A percentile compares a stretch with the other conserved stretches of the same genome.
These are phyloP conservation scores for Murraya koenigii DNA, from an alignment of 345 rosid genomes.

Conservation along the genomic window DNA sequence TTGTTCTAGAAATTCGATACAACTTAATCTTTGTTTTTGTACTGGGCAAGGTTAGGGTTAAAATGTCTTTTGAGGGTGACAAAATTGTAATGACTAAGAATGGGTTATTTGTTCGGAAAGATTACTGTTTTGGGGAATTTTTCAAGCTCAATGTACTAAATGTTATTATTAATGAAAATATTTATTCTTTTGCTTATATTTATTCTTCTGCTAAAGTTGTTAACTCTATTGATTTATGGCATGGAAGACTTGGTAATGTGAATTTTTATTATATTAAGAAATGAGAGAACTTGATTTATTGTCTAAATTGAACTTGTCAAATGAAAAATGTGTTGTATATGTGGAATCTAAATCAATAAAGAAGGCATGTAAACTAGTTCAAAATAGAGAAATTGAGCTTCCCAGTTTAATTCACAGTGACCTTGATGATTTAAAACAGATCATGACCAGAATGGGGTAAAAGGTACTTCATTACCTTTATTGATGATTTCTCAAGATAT, in stretches of 20 bases:
- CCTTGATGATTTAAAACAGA: too few species aligned
- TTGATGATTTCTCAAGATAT: too few species aligned
- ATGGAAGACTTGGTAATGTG: background rate
- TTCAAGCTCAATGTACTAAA: background rate
- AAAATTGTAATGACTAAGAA: background rate
- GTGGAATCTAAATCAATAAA: background rate
- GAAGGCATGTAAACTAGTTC: background rate
- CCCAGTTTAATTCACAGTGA: too few species aligned
- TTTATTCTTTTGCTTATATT: background rate
- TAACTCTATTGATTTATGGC: background rate
- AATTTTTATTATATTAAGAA: background rate
- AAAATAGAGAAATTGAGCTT: background rate
- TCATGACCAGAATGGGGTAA: too few species aligned
- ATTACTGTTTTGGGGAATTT: background rate
- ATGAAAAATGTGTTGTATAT: too few species aligned
- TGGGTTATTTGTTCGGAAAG: background rate
- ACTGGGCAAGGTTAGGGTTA: background rate
- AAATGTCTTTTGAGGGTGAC: background rate
- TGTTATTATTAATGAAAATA: background rate
- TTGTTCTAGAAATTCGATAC: background rate
- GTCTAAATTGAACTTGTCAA: background rate
- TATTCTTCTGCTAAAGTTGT: background rate
- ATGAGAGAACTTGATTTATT: background rate
- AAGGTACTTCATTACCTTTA: too few species aligned
- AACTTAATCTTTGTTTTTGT: background rate